A percentile compares a stretch with the other conserved stretches of the same genome.
Conservation (phyloP, 345 rosid species). For the Hibiscus trionum region DNA sequence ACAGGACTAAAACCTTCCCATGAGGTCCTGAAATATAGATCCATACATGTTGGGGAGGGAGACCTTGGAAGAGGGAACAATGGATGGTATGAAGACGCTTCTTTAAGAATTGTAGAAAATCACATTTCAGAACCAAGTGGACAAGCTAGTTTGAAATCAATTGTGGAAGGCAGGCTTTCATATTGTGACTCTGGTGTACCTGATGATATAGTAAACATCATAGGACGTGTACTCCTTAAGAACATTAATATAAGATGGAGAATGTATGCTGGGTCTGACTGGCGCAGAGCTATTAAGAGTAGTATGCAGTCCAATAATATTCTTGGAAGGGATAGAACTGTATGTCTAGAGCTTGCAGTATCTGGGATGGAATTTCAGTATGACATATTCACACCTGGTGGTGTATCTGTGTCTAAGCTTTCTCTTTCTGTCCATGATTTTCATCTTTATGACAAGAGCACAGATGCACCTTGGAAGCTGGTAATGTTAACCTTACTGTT, state of each 20-base stretch:
- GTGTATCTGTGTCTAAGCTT: conserved; percentile 51
- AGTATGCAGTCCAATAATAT: conserved; percentile 17
- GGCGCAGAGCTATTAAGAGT: conserved; percentile 38
- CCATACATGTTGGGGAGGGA: conserved; percentile 26
- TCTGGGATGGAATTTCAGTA: conserved; percentile 56
- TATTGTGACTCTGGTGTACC: conserved; percentile 19
- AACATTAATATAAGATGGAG: conserved; percentile 70
- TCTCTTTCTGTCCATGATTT: conserved; percentile 64
- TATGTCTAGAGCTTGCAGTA: conserved; percentile 60
- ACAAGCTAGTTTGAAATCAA: conserved; percentile 31
- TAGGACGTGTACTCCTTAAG: conserved; percentile 51
- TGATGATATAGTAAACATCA: conserved; percentile 36
- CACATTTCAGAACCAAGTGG: conserved; percentile 64
- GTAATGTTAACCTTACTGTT: conserved; percentile 33
- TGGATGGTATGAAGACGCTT: conserved; percentile 71
- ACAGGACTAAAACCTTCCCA: conserved; percentile 32
- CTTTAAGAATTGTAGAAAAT: conserved; percentile 59
- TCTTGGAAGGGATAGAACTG: conserved; percentile 48
- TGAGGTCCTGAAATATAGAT: conserved; percentile 23
- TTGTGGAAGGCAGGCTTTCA: conserved; percentile 36
- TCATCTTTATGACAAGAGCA: conserved; percentile 65
- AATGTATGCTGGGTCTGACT: conserved; percentile 77
- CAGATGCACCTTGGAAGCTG: conserved; percentile 73
- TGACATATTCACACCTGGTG: conserved; percentile 55
- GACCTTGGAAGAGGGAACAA: conserved; percentile 43